A percentile compares a stretch with the other conserved stretches of the same genome.
Evolutionary conservation across 75 land plant species (phyloP).

Genomic region (Larix kaempferi): DNA sequence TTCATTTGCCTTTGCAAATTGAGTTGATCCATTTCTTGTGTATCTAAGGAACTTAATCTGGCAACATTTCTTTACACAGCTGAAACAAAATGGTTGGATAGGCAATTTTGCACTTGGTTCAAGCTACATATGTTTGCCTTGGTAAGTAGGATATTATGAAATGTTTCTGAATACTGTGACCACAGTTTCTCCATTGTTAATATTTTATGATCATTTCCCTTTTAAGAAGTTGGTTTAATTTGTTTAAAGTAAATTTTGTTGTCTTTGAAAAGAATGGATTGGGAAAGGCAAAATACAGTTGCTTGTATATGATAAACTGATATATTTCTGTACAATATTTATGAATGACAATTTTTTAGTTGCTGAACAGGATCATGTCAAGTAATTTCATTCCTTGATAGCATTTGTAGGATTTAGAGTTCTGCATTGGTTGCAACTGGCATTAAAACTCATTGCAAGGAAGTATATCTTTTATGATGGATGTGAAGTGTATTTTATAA

Average conservation of each 20-base stretch:
- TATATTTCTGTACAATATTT: neutral
- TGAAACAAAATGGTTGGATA: conserved; percentile 99
- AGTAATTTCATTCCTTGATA: neutral
- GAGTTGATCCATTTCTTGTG: neutral
- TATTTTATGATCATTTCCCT: neutral
- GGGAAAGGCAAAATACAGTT: neutral
- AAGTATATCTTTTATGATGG: neutral
- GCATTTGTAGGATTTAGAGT: neutral
- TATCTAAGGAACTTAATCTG: neutral
- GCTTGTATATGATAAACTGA: neutral
- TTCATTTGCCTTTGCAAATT: neutral
- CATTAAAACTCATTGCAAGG: neutral
- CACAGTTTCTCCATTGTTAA: neutral
- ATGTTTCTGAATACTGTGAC: neutral
- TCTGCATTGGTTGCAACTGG: neutral
- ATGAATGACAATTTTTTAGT: neutral
- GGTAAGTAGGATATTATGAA: conserved; percentile 41
- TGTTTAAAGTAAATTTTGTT: neutral
- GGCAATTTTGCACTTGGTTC: conserved; percentile 98
- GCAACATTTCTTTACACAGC: conserved; percentile 41
- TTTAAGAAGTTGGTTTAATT: neutral
- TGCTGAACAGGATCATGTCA: neutral
- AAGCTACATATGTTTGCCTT: conserved; percentile 96
- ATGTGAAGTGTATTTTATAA: neutral
- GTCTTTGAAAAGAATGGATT: neutral